Base-by-base conservation (phyloP, 768 basidiomycete genomes). In the Suillus luteus region DNA sequence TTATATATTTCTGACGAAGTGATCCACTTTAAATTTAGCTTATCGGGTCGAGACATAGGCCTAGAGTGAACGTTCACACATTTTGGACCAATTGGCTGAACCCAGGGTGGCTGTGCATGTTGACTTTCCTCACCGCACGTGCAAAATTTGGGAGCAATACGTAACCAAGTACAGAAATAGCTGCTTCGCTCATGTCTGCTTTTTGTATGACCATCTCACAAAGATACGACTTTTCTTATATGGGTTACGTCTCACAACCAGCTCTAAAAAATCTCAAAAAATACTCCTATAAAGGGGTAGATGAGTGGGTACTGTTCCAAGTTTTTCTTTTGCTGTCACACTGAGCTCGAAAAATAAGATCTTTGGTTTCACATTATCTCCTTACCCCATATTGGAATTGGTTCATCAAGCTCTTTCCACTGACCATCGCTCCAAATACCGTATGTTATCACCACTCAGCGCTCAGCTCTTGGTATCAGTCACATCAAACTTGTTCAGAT, bases 381-480 rank as follows among this genome's bases (percentile, higher is more conserved):
- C 80, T 98, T 60, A 85, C 87, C 51, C 92, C 91, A 3, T 96
- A 90, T 77, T 97, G 95, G 95, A 92, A 82, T 40, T 92, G 91
- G 91, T 86, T 96, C 65, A 91, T 96, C 61, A 94, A 86, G 5
- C 81, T 95, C 31, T 96, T 92, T 87, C 95, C 95, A 2, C 80
- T 83, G 52, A 87, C 81, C 52, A 81, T 98, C 7, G 95, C 95
- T 0, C 95, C 95, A 1, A 98, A 98, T 74, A 90, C 90, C 12
- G 95, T 96, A 70, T 62, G 89, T 80, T 33, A 17, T 52, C 15
- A 52, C 4, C 17, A 33, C 10, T 55, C 9, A 14, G 7, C 17
- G 17, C 10, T 55, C 9, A 14, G 7, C 5, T 27, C 5, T 41
- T 5, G 9, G 14, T 0, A 7, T 22, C 51, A 24, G 41, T 67